Conservation (phyloP, 495 filamentous ascomycete genomes). For the Pyrenopolyporus hunteri region DNA sequence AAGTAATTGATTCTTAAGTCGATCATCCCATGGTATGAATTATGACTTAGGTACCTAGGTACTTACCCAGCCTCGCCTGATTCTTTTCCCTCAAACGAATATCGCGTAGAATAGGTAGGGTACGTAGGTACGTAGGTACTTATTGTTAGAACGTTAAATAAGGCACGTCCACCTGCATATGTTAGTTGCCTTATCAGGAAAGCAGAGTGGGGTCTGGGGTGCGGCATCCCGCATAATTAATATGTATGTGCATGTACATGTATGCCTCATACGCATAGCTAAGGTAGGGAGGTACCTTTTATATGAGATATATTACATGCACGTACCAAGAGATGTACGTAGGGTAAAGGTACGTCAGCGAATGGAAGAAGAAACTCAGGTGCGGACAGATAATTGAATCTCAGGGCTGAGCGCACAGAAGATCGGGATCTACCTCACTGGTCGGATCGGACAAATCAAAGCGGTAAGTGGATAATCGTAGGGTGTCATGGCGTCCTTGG, state of each 20-base stretch:
- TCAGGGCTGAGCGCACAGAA: not conserved
- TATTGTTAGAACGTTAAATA: no score
- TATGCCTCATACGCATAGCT: no score
- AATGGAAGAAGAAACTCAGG: not conserved
- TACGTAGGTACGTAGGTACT: not conserved
- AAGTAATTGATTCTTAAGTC: no score
- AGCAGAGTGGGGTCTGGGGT: not conserved
- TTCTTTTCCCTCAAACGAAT: no score
- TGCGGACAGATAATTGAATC: not conserved
- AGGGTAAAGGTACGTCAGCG: no score
- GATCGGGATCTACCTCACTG: constrained; percentile 4
- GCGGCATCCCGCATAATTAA: not conserved
- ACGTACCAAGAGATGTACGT: no score
- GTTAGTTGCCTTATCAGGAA: constrained; percentile 18
- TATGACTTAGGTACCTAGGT: not conserved
- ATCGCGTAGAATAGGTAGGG: no score
- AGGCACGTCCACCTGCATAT: not conserved
- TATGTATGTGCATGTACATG: no score
- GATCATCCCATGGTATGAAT: no score
- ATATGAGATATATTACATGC: no score
- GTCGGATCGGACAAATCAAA: constrained; percentile 19
- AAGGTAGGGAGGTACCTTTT: no score
- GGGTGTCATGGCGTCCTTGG: constrained; percentile 1
- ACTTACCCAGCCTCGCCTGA: no score
- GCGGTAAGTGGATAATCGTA: constrained; percentile 14